These are phyloP conservation scores for Yamadazyma takamatsuzukensis DNA, from an alignment of 805 yeast species.

Conservation along the genomic window DNA sequence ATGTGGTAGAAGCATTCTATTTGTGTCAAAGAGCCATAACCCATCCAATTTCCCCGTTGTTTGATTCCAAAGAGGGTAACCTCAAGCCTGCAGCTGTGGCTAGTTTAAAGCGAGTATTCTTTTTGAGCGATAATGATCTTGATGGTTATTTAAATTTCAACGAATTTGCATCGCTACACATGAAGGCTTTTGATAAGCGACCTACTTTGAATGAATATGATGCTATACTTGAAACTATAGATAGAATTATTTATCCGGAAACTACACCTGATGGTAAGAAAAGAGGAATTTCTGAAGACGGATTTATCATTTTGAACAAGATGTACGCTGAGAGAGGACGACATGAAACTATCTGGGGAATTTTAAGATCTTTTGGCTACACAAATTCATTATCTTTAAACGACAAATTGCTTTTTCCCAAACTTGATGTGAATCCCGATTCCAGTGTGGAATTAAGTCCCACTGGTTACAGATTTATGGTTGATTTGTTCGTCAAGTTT, in stretches of 20 bases:
- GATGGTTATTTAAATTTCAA: slow-evolving; percentile 73
- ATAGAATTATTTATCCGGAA: slow-evolving; percentile 28
- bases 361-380: slow-evolving; percentile 80
- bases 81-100: slow-evolving; percentile 72
- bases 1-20: slow-evolving; percentile 89
- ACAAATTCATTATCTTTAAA: slow-evolving; percentile 86
- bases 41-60: slow-evolving; percentile 89
- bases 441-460: slow-evolving; percentile 92
- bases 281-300: slow-evolving; percentile 65
- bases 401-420: slow-evolving; percentile 77
- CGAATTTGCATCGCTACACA: slow-evolving; percentile 70
- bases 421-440: slow-evolving; percentile 64
- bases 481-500: slow-evolving; percentile 80
- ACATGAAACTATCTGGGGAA: slow-evolving; percentile 97
- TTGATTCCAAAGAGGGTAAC: slow-evolving; percentile 83
- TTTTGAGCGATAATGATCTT: slow-evolving; percentile 84
- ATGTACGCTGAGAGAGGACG: slow-evolving; percentile 87
- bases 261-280: slow-evolving; percentile 14
- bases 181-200: slow-evolving; percentile 64
- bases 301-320: slow-evolving; percentile 74
- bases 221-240: slow-evolving; percentile 31
- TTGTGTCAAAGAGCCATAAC: slow-evolving; percentile 90
- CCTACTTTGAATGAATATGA: slow-evolving; percentile 33
- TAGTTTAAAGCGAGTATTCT: slow-evolving; percentile 79
- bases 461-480: slow-evolving; percentile 85